Evolutionary conservation across 1,139 yeast species (phyloP).

Genomic region (Ogataea hybrid): DNA sequence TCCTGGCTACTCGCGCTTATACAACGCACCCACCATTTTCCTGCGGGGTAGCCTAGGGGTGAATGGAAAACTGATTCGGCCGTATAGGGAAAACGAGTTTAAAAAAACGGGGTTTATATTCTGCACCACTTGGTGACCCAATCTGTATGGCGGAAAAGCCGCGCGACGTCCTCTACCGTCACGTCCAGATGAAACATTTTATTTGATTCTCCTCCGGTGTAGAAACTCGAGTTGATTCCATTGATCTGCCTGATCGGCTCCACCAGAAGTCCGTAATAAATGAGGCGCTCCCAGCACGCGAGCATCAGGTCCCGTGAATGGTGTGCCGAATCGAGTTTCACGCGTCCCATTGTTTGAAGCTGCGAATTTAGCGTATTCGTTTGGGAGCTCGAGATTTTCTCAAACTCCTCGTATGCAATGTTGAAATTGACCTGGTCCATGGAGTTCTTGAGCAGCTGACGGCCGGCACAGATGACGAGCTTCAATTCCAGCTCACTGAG

Average conservation of each 20-base stretch:
- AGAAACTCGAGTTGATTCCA: constrained; percentile 20
- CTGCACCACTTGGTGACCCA: constrained; percentile 27
- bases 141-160: constrained; percentile 11
- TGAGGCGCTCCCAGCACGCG: constrained; percentile 29
- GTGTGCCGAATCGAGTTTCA: constrained; percentile 14
- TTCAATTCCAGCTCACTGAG: constrained; percentile 70
- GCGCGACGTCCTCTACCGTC: constrained; percentile 24
- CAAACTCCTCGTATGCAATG: constrained; percentile 69
- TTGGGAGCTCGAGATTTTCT: constrained; percentile 7
- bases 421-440: constrained; percentile 65
- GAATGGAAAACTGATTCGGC: neutral
- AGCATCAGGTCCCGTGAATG: constrained; percentile 24
- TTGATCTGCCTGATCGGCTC: constrained; percentile 24
- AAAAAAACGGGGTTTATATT: constrained; percentile 5
- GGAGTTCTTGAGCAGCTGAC: constrained; percentile 62
- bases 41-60: constrained; percentile 8
- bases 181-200: constrained; percentile 27
- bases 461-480: constrained; percentile 67
- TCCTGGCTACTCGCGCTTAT: neutral
- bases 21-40: neutral
- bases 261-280: constrained; percentile 22
- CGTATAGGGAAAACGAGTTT: neutral
- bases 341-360: constrained; percentile 20
- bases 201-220: constrained; percentile 26
- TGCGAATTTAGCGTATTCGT: constrained; percentile 30